Percentiles rank a stretch among this genome's conserved stretches.
Evolutionary conservation across 1,284 basidiomycete species (phyloP).

Genomic region (Fistulinella cinereoalba): DNA sequence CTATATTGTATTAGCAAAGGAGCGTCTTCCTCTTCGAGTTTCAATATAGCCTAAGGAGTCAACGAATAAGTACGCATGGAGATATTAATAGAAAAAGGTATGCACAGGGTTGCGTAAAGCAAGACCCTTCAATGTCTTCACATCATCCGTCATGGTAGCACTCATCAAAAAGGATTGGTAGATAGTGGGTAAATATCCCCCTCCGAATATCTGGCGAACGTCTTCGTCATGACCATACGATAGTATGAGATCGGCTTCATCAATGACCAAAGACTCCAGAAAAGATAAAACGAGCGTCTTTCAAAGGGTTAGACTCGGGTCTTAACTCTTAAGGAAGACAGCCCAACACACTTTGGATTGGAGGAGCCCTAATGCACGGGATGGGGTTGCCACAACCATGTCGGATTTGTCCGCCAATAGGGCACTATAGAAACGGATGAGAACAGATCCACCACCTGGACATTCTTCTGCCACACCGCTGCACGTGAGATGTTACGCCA

Average conservation of each 20-base stretch:
- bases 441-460: too few relatives aligned
- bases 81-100: slow-evolving; percentile 6
- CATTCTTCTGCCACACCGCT: slow-evolving; percentile 65
- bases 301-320: slow-evolving; percentile 13
- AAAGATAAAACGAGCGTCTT: slow-evolving; percentile 60
- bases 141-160: slow-evolving; percentile 96
- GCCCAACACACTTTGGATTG: slow-evolving; percentile 63
- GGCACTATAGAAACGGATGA: slow-evolving; percentile 44
- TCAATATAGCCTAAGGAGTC: slow-evolving; percentile 70
- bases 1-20: slow-evolving; percentile 84
- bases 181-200: slow-evolving; percentile 78
- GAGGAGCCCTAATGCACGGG: slow-evolving; percentile 75
- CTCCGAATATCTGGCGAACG: slow-evolving; percentile 79
- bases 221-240: slow-evolving; percentile 97
- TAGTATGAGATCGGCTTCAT: slow-evolving; percentile 96
- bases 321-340: neutral
- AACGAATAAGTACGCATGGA: neutral
- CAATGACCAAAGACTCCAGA: slow-evolving; percentile 89
- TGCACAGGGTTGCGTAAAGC: slow-evolving; percentile 84
- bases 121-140: slow-evolving; percentile 87
- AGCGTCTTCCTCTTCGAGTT: slow-evolving; percentile 83
- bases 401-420: slow-evolving; percentile 91
- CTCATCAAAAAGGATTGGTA: slow-evolving; percentile 97
- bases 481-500: slow-evolving; percentile 70
- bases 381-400: slow-evolving; percentile 89